A percentile compares a stretch with the other conserved stretches of the same genome.
These are phyloP conservation scores for Phoma herbarum DNA, from an alignment of 2,329 filamentous ascomycete species.

Conservation along the genomic window DNA sequence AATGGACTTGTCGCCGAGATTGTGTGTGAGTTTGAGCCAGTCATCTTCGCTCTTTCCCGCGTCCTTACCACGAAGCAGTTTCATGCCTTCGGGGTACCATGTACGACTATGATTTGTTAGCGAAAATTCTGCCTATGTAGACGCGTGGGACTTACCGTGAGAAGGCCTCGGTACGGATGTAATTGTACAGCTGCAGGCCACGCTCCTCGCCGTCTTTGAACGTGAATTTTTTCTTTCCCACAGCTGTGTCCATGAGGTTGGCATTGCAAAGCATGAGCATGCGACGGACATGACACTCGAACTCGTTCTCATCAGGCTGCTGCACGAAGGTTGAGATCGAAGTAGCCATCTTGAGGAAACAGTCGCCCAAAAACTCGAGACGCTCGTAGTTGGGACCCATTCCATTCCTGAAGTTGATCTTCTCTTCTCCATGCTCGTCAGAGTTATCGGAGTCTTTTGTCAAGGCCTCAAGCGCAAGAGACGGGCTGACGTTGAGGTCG, in stretches of 20 bases:
- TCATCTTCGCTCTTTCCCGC: constrained; percentile 59
- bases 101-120: constrained; percentile 62
- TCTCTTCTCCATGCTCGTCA: constrained; percentile 72
- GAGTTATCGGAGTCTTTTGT: constrained; percentile 92
- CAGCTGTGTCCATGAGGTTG: constrained; percentile 81
- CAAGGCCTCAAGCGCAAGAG: constrained; percentile 83
- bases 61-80: constrained; percentile 76
- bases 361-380: constrained; percentile 91
- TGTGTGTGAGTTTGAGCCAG: constrained; percentile 63
- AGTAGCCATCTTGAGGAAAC: constrained; percentile 94
- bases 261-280: constrained; percentile 93
- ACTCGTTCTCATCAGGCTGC: constrained; percentile 81
- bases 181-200: constrained; percentile 70
- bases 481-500: constrained; percentile 69
- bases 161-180: constrained; percentile 84
- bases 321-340: constrained; percentile 85
- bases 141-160: constrained; percentile 62
- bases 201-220: constrained; percentile 49
- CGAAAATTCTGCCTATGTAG: not conserved
- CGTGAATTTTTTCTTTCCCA: constrained; percentile 47
- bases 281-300: constrained; percentile 85
- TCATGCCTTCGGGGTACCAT: constrained; percentile 88
- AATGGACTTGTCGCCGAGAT: constrained; percentile 84
- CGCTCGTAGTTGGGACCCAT: constrained; percentile 97
- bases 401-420: constrained; percentile 78